Percentiles rank a stretch among this genome's conserved stretches.
Conservation (phyloP, 2,329 filamentous ascomycete species). For the Alternaria sp. region DNA sequence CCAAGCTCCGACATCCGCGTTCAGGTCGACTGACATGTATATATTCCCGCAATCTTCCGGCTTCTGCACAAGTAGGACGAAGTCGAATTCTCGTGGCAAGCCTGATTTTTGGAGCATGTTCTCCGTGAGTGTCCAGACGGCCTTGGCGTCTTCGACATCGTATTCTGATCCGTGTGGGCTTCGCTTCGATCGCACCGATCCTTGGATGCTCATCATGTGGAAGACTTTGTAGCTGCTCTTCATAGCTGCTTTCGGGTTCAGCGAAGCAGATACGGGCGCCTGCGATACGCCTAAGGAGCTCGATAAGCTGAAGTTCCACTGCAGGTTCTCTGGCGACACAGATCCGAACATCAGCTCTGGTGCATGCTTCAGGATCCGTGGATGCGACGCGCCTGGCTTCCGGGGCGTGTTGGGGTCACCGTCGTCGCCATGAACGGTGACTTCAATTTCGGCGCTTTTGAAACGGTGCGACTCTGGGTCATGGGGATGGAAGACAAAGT, state of each 20-base stretch:
- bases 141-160: slow-evolving; percentile 53
- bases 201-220: slow-evolving; percentile 59
- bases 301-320: slow-evolving; percentile 57
- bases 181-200: slow-evolving; percentile 52
- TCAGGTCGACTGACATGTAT: slow-evolving; percentile 51
- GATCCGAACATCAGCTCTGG: slow-evolving; percentile 58
- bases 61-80: slow-evolving; percentile 58
- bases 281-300: slow-evolving; percentile 57
- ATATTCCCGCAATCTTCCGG: slow-evolving; percentile 50
- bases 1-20: slow-evolving; percentile 52
- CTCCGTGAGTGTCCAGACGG: slow-evolving; percentile 60
- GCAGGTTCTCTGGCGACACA: slow-evolving; percentile 56
- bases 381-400: slow-evolving; percentile 31
- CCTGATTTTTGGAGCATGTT: slow-evolving; percentile 57
- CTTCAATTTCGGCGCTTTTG: slow-evolving; percentile 55
- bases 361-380: slow-evolving; percentile 58
- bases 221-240: slow-evolving; percentile 54
- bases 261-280: slow-evolving; percentile 50
- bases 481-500: slow-evolving; percentile 58
- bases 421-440: slow-evolving; percentile 42
- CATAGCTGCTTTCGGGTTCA: slow-evolving; percentile 52
- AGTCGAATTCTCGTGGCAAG: slow-evolving; percentile 59
- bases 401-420: slow-evolving; percentile 10
- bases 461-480: slow-evolving; percentile 54
- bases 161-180: slow-evolving; percentile 45